Percentiles rank a stretch among this genome's conserved stretches.
Conservation (phyloP, 768 basidiomycete species). For the Hydnum rufescens region DNA sequence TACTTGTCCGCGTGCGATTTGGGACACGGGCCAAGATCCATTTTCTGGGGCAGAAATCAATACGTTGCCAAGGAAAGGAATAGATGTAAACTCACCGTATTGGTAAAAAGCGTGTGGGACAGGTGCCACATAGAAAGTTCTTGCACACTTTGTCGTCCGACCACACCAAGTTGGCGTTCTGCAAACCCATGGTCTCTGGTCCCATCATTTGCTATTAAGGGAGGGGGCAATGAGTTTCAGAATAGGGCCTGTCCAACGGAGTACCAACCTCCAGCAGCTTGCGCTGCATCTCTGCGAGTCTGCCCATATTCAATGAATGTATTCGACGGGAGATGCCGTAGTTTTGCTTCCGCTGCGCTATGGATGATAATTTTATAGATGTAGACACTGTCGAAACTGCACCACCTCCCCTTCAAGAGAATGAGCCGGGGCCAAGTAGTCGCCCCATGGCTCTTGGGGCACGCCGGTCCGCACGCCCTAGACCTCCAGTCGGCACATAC, state of each 20-base stretch:
- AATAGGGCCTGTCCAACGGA: conserved; percentile 13
- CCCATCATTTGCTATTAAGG: conserved; percentile 92
- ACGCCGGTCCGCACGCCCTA: neutral
- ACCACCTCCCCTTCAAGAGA: neutral
- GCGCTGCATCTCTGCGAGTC: conserved; percentile 92
- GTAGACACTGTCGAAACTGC: neutral
- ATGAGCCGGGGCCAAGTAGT: neutral
- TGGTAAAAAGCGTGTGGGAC: conserved; percentile 96
- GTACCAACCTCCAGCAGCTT: conserved; percentile 49
- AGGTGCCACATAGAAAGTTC: conserved; percentile 96
- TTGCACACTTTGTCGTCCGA: conserved; percentile 94
- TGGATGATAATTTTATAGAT: conserved; percentile 1
- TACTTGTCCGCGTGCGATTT: conserved; percentile 90
- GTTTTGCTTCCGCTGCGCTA: no score
- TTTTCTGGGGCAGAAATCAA: conserved; percentile 48
- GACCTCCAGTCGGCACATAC: neutral
- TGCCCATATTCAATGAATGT: conserved; percentile 43
- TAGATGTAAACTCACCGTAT: conserved; percentile 49
- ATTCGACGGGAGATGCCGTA: no score
- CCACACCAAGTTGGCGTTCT: conserved; percentile 82
- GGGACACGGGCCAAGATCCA: conserved; percentile 96
- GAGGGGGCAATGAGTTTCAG: neutral
- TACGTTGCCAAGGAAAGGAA: neutral
- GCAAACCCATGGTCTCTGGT: conserved; percentile 96
- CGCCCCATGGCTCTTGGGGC: neutral